phyloP scores from a whole-genome alignment of 2,329 filamentous ascomycete species.

The Botrytis byssoidea region DNA sequence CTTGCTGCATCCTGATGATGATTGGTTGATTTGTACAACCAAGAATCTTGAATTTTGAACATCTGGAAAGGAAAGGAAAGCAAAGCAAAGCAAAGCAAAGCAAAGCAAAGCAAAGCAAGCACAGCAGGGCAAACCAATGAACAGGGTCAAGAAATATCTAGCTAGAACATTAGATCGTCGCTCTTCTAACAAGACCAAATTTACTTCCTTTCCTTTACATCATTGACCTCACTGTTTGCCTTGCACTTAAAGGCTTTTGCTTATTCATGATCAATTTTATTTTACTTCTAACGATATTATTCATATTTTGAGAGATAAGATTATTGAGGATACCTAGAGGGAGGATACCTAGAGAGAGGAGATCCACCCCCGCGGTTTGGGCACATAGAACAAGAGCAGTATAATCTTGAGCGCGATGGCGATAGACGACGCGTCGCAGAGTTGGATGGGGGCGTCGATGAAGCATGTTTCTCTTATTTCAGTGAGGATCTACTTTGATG shows the following conservation, averaged over 20 bases:
- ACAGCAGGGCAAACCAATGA: slow-evolving; percentile 1
- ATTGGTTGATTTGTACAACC: slow-evolving; percentile 1
- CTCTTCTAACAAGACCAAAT: neutral
- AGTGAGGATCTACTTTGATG: slow-evolving; percentile 45
- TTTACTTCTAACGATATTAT: neutral
- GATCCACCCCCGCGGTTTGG: slow-evolving; percentile 1
- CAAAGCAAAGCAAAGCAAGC: neutral
- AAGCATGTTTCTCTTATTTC: slow-evolving; percentile 67
- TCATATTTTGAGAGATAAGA: neutral
- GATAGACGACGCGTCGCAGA: slow-evolving; percentile 25
- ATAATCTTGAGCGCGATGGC: slow-evolving; percentile 9
- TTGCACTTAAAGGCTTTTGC: slow-evolving; percentile 15
- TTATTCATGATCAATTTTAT: slow-evolving; percentile 4
- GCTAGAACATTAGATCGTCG: slow-evolving; percentile 10
- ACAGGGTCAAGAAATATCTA: neutral
- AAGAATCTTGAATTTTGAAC: slow-evolving; percentile 7
- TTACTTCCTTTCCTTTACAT: slow-evolving; percentile 15
- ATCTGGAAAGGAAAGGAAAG: slow-evolving; percentile 1
- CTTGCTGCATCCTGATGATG: neutral
- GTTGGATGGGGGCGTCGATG: slow-evolving; percentile 57
- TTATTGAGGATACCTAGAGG: neutral
- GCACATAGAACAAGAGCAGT: neutral
- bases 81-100: neutral
- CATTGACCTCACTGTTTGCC: slow-evolving; percentile 9
- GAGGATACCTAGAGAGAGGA: slow-evolving; percentile 19